Percentiles rank a stretch among this genome's conserved stretches.
These are phyloP conservation scores for Alnus glutinosa DNA, from an alignment of 306 rosid genomes.

Conservation along the genomic window DNA sequence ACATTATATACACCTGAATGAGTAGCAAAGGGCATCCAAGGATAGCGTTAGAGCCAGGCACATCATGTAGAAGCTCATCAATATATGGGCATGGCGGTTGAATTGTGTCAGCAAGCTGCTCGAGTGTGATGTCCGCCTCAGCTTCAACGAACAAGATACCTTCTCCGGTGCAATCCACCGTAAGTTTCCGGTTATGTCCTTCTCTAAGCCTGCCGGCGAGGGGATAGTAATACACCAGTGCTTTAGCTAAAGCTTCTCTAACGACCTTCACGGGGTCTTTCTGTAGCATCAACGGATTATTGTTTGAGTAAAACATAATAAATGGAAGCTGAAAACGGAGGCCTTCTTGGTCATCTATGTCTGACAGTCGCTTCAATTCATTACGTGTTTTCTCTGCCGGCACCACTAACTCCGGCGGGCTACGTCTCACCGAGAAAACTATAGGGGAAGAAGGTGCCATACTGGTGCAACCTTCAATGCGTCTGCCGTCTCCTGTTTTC, in stretches of 20 bases:
- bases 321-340: slow-evolving; percentile 3
- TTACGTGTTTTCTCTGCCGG: background rate
- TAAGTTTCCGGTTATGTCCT: background rate
- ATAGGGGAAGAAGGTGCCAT: background rate
- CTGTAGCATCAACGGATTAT: background rate
- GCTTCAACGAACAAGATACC: slow-evolving; percentile 4
- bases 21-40: slow-evolving; percentile 1
- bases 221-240: background rate
- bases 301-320: background rate
- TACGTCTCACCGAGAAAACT: background rate
- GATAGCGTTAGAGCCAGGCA: background rate
- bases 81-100: slow-evolving; percentile 7
- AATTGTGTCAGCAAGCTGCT: slow-evolving; percentile 7
- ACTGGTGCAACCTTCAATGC: background rate
- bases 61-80: background rate
- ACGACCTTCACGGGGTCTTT: background rate
- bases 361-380: background rate
- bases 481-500: no score
- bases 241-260: background rate
- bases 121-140: background rate
- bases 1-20: background rate
- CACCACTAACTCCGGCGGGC: background rate
- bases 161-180: slow-evolving; percentile 6
- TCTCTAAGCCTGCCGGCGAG: background rate
- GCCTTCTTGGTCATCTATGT: slow-evolving; percentile 4